These are phyloP conservation scores for Boletus sp. DNA, from an alignment of 768 basidiomycete genomes.

Conservation along the genomic window DNA sequence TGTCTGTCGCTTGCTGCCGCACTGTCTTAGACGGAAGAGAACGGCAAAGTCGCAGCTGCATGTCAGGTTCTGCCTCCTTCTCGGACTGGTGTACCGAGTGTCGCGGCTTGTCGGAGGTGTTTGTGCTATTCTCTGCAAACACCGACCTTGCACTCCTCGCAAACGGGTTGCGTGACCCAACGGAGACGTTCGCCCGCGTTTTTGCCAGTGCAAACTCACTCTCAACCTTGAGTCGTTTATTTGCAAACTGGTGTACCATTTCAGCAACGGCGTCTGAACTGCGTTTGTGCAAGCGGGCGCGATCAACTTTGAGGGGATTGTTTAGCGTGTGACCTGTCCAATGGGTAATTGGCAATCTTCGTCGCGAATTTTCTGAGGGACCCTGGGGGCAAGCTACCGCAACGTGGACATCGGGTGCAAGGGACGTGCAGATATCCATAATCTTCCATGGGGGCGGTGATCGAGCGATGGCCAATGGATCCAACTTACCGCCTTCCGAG, in stretches of 20 bases:
- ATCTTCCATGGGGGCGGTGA: slow-evolving; percentile 26
- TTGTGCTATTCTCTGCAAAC: slow-evolving; percentile 13
- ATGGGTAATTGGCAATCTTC: neutral
- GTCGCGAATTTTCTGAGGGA: neutral
- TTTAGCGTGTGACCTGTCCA: slow-evolving; percentile 5
- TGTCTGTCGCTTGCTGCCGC: neutral
- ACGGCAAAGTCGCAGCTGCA: slow-evolving; percentile 2
- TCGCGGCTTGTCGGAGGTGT: neutral
- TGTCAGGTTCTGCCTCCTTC: neutral
- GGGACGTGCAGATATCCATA: neutral
- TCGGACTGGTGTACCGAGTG: neutral
- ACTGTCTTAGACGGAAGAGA: slow-evolving; percentile 7
- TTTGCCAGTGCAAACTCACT: slow-evolving; percentile 20
- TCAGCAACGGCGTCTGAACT: slow-evolving; percentile 17
- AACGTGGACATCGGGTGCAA: neutral
- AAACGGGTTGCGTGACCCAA: slow-evolving; percentile 24
- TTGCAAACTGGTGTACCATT: slow-evolving; percentile 20
- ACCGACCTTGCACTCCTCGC: slow-evolving; percentile 11
- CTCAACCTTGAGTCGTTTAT: slow-evolving; percentile 21
- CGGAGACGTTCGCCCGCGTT: neutral
- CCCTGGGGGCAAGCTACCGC: neutral
- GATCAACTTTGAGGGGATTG: slow-evolving; percentile 19
- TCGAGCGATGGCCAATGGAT: slow-evolving; percentile 28
- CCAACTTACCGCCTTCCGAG: slow-evolving; percentile 5
- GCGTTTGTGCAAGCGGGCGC: slow-evolving; percentile 25